A percentile compares a stretch with the other conserved stretches of the same genome.
Conservation (phyloP, 169 alveolate genomes). For the Cyclospora cayetanensis region DNA sequence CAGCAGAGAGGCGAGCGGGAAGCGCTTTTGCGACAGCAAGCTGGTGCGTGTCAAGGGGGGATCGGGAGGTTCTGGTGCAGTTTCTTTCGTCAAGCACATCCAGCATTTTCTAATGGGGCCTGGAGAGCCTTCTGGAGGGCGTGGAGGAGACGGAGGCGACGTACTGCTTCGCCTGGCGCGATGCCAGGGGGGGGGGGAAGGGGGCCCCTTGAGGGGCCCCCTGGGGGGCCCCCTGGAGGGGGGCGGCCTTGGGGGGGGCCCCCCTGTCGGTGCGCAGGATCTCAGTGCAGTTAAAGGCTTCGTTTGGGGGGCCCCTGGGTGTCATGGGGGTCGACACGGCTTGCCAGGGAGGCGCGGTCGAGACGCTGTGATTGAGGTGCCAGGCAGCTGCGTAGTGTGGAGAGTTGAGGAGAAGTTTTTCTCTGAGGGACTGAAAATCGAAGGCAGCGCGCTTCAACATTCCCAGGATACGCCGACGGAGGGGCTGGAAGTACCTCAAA, state of each 20-base stretch:
- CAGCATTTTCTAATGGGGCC: background rate
- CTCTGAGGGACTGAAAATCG: too few species aligned
- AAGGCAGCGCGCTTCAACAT: too few species aligned
- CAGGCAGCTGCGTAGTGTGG: background rate
- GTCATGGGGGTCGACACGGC: background rate
- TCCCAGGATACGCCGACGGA: too few species aligned
- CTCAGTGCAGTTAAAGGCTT: background rate
- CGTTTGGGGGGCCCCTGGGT: background rate
- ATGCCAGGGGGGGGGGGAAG: background rate
- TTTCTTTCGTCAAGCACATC: background rate
- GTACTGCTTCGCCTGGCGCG: background rate
- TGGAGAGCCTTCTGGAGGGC: background rate
- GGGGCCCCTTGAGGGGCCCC: background rate
- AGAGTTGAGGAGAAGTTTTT: background rate
- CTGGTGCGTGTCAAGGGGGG: background rate
- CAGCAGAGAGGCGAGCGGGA: background rate
- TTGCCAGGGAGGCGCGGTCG: background rate
- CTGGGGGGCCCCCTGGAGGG: background rate
- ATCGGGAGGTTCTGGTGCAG: background rate
- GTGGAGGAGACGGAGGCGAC: background rate
- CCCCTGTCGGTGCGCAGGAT: background rate
- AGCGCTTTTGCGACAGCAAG: background rate
- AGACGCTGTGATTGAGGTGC: background rate
- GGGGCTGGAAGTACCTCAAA: too few species aligned
- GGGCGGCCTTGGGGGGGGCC: too few species aligned